Evolutionary conservation across 192 early-diverging fungal species (phyloP).

Genomic region (Backusella parvicylindrica): DNA sequence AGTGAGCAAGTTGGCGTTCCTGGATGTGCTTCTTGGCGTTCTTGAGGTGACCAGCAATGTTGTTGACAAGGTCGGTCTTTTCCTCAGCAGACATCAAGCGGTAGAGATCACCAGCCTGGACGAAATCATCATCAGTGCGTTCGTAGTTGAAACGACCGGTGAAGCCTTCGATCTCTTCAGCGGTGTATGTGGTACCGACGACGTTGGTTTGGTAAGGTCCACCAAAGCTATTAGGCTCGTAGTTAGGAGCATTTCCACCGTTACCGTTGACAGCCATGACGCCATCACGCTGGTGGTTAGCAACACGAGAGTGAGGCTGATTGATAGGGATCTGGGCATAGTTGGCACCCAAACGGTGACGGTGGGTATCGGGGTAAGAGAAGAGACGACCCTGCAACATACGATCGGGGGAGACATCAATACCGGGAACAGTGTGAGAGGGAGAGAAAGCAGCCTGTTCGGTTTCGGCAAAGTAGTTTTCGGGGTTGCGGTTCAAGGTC

Average conservation of each 20-base stretch:
- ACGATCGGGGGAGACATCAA: constrained; percentile 74
- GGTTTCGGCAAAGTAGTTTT: constrained; percentile 84
- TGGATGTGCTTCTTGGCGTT: constrained; percentile 63
- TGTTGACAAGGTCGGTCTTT: constrained; percentile 57
- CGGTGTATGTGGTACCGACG: constrained; percentile 44
- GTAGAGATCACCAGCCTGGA: constrained; percentile 64
- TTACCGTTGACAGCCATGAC: constrained; percentile 60
- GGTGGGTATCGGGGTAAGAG: constrained; percentile 84
- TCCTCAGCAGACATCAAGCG: constrained; percentile 60
- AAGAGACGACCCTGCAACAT: constrained; percentile 86
- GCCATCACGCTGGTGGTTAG: constrained; percentile 79
- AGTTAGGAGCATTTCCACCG: constrained; percentile 61
- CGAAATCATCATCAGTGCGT: constrained; percentile 60
- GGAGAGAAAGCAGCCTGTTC: constrained; percentile 83
- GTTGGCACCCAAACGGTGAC: constrained; percentile 79
- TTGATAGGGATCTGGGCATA: constrained; percentile 83
- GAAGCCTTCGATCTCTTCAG: constrained; percentile 44
- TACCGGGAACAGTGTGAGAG: constrained; percentile 75
- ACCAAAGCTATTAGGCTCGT: constrained; percentile 67
- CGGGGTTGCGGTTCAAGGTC: constrained; percentile 76
- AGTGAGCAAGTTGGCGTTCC: constrained; percentile 66
- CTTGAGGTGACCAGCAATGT: constrained; percentile 62
- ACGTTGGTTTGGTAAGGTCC: constrained; percentile 57
- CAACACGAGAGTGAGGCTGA: constrained; percentile 56
- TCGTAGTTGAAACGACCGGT: constrained; percentile 60